These are phyloP conservation scores for Vitis rotundifolia DNA, from an alignment of 164 flowering plant species.

Conservation along the genomic window DNA sequence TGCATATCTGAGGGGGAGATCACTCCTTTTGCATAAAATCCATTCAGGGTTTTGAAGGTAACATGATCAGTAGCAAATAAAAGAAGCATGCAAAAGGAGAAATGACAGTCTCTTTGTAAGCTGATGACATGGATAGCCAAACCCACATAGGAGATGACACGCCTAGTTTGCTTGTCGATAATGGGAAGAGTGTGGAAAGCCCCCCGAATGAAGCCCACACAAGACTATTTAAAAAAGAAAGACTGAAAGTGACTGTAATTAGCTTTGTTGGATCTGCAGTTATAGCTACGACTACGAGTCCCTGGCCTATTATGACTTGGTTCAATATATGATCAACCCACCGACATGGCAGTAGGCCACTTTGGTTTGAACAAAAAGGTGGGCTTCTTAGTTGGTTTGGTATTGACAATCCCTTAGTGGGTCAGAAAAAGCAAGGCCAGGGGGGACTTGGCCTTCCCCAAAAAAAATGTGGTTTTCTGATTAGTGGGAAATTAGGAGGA, in stretches of 20 bases:
- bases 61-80: not conserved
- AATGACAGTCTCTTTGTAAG: not conserved
- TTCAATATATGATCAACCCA: no score
- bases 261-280: not conserved
- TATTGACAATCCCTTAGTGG: no score
- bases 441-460: no score
- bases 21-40: conserved; percentile 17
- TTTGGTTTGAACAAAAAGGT: no score
- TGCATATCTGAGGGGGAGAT: conserved; percentile 47
- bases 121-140: not conserved
- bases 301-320: no score
- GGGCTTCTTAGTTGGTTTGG: not conserved
- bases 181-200: conserved; percentile 14
- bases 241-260: not conserved
- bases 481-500: conserved; percentile 31
- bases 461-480: not conserved
- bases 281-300: no score
- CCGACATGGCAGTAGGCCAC: no score
- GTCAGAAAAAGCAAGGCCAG: no score
- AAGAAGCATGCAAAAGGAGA: conserved; percentile 1
- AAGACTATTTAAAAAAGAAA: not conserved
- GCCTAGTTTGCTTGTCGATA: conserved; percentile 2
- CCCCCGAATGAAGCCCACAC: not conserved
- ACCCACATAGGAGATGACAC: conserved; percentile 20
- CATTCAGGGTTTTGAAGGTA: not conserved